Percentiles rank a stretch among this genome's conserved stretches.
Conservation (phyloP, 2,329 filamentous ascomycete genomes). For the Berkeleyomyces rouxiae region DNA sequence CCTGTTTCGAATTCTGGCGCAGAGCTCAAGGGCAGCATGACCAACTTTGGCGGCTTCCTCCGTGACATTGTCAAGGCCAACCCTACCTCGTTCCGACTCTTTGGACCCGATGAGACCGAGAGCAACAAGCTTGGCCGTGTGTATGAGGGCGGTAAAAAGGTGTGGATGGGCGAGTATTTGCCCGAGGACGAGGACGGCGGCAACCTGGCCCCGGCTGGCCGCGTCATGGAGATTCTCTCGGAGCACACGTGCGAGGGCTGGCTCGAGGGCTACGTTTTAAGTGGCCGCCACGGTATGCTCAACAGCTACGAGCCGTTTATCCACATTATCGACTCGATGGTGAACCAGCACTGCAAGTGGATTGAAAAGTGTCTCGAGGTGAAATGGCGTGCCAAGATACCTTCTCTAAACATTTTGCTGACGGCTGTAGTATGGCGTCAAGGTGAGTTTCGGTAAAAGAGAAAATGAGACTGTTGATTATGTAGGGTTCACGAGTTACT, state of each 20-base stretch:
- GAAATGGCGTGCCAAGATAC: conserved; percentile 56
- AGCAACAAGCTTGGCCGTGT: conserved; percentile 61
- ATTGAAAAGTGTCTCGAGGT: conserved; percentile 68
- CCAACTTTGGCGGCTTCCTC: conserved; percentile 49
- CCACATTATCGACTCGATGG: conserved; percentile 72
- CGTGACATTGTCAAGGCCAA: conserved; percentile 52
- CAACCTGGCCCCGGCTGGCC: conserved; percentile 49
- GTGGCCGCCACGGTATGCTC: conserved; percentile 56
- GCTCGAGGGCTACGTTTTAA: conserved; percentile 64
- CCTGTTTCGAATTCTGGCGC: conserved; percentile 43
- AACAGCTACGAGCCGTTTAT: conserved; percentile 76
- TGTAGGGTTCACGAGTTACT: background rate
- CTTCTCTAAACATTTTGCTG: conserved; percentile 64
- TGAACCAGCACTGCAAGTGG: conserved; percentile 77
- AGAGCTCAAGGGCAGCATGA: conserved; percentile 46
- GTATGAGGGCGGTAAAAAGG: conserved; percentile 60
- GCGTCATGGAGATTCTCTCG: conserved; percentile 73
- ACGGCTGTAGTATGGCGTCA: conserved; percentile 69
- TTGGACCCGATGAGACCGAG: conserved; percentile 67
- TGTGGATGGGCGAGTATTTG: conserved; percentile 65
- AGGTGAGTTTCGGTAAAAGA: conserved; percentile 13
- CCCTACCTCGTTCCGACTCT: conserved; percentile 52
- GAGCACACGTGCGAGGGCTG: conserved; percentile 68
- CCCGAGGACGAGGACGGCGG: conserved; percentile 60
- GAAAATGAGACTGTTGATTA: background rate